Evolutionary conservation across 2,329 filamentous ascomycete genomes (phyloP), one percentile per base, ranked within the genome.

Genomic region (Trichoderma afroharzianum): DNA sequence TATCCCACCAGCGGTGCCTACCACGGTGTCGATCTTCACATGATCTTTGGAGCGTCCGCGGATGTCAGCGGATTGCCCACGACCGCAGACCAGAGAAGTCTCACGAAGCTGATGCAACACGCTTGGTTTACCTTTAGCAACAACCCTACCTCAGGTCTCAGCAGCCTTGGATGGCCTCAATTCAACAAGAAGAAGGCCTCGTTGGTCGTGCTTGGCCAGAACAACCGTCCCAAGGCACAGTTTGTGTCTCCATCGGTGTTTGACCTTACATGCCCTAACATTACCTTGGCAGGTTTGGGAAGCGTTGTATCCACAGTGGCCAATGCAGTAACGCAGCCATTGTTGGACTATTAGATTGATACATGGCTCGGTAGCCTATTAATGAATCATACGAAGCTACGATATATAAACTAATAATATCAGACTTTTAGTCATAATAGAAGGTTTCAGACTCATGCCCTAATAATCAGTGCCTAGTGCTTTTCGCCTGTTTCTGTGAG

Each of bases 1-100:
- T 85, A 83, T 68, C 79, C 80, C 0, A 80, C 78, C 6, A 85
- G 83, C 53, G 83, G 84, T 4, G 83, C 84, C 0, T 88, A 86
- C 73, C 85, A 87, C 63, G 86, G 83, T 0, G 80, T 80, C 1
- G 85, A 86, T 36, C 66, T 86, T 66, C 81, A 84, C 71, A 85
- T 86, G 81, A 76, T 85, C 18, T 85, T 85, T 71, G 83, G 83
- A 1, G 82, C 78, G 2, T 81, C 81, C 0, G 78, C 70, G 3
- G 79, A 81, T 26, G 80, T 84, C 53, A 83, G 80, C 62, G 83
- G 82, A 2, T 75, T 84, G 11, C 74, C 78, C 0, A 75, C 79
- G 7, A 76, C 76, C 0, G 64, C 71, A 0, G 72, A 76, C 0
- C 81, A 85, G 73, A 74, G 73, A 12, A 33, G 74, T 21, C 76